Conservation (phyloP, 2,329 filamentous ascomycete genomes). For the Aspergillus sp. region DNA sequence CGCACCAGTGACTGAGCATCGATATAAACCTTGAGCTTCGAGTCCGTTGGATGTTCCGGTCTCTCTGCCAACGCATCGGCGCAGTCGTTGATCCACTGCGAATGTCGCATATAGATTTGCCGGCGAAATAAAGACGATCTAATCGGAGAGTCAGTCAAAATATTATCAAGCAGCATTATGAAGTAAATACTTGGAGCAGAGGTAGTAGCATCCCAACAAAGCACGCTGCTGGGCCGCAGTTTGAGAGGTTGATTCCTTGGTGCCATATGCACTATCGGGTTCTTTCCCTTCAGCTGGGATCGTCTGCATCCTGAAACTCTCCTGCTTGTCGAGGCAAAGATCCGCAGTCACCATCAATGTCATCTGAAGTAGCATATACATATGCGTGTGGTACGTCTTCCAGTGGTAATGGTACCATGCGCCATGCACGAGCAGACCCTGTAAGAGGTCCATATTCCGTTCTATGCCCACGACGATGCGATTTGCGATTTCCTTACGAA, state of each 20-base stretch:
- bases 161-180: too few relatives aligned
- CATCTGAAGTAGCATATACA: constrained; percentile 11
- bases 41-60: constrained; percentile 10
- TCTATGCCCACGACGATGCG: constrained; percentile 6
- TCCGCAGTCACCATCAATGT: too few relatives aligned
- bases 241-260: background rate
- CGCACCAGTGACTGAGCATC: background rate
- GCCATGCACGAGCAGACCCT: constrained; percentile 12
- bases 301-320: background rate
- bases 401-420: constrained; percentile 16
- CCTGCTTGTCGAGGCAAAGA: background rate
- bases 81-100: constrained; percentile 13
- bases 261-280: background rate
- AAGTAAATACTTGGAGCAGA: constrained; percentile 4
- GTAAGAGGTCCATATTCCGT: constrained; percentile 12
- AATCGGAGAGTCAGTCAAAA: background rate
- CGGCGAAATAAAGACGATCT: constrained; percentile 12
- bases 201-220: constrained; percentile 12
- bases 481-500: constrained; percentile 1
- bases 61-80: background rate
- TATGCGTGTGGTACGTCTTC: constrained; percentile 7
- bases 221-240: constrained; percentile 6
- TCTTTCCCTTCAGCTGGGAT: background rate
- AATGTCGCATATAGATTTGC: constrained; percentile 12
- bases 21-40: constrained; percentile 4